Percentiles rank a stretch among this genome's conserved stretches.
phyloP scores from a whole-genome alignment of 352 stramenopile genomes.

The Globisporangium canariense region DNA sequence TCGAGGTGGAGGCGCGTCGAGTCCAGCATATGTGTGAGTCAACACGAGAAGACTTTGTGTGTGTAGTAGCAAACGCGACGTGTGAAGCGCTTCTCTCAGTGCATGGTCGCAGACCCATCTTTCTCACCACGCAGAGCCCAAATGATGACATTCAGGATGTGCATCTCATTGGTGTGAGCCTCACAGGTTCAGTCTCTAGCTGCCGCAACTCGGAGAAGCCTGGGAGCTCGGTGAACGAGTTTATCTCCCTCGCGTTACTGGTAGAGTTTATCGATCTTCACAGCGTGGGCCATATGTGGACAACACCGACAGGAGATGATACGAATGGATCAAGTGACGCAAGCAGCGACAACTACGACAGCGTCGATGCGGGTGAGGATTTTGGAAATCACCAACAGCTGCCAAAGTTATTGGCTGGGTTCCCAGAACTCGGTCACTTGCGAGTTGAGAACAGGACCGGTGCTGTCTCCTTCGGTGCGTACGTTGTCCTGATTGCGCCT shows the following conservation, averaged over 20 bases:
- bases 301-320: not conserved
- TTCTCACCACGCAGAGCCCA: not conserved
- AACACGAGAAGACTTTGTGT: not conserved
- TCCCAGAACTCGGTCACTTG: slow-evolving; percentile 2
- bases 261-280: not conserved
- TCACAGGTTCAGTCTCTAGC: not conserved
- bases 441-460: not conserved
- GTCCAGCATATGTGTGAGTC: not conserved
- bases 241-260: not conserved
- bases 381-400: not conserved
- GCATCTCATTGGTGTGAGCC: not conserved
- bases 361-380: not conserved
- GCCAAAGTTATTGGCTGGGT: not conserved
- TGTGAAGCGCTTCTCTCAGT: not conserved
- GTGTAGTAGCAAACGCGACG: not conserved
- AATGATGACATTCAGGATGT: not conserved
- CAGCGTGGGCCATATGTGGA: slow-evolving; percentile 1
- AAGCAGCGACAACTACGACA: not conserved
- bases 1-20: not conserved
- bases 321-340: too few relatives aligned
- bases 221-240: not conserved
- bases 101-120: not conserved
- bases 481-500: slow-evolving; percentile 9
- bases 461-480: not conserved
- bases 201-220: not conserved